Percentiles rank a stretch among this genome's conserved stretches.
Evolutionary conservation across 2,329 filamentous ascomycete genomes (phyloP).

Genomic region (Trichoderma citrinoviride): DNA sequence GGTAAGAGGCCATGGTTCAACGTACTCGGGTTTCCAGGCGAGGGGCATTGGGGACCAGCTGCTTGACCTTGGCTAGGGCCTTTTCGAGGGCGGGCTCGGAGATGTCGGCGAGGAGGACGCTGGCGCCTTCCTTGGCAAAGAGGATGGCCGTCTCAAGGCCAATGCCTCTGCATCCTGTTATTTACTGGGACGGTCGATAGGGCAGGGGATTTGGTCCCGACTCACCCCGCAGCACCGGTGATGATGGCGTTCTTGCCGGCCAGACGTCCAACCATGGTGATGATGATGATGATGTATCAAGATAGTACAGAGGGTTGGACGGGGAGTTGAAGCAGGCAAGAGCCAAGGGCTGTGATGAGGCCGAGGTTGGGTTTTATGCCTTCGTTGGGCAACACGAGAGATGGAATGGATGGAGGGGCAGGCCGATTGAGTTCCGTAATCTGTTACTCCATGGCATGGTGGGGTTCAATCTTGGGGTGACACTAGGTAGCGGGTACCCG

Average conservation of each 20-base stretch:
- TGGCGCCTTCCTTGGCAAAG: constrained; percentile 84
- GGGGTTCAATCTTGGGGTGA: background rate
- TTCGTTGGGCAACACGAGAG: background rate
- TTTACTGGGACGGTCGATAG: background rate
- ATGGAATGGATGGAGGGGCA: constrained; percentile 7
- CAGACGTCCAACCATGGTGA: constrained; percentile 46
- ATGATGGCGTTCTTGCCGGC: constrained; percentile 66
- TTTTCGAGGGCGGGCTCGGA: constrained; percentile 74
- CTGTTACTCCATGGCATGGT: background rate
- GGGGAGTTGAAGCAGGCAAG: background rate
- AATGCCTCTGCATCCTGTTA: constrained; percentile 64
- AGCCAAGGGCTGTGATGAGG: background rate
- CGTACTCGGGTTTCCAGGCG: constrained; percentile 59
- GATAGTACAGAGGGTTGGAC: too few relatives aligned
- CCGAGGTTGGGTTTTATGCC: constrained; percentile 13
- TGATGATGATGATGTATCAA: background rate
- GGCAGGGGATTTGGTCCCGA: background rate
- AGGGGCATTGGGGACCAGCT: constrained; percentile 61
- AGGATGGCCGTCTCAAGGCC: constrained; percentile 89
- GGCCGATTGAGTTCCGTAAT: background rate
- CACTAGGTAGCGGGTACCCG: too few relatives aligned
- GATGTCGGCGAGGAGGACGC: constrained; percentile 81
- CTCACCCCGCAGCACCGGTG: constrained; percentile 83
- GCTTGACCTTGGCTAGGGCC: constrained; percentile 70
- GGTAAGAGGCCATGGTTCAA: background rate